Evolutionary conservation across 306 rosid genomes (phyloP).

Genomic region (Albizia julibrissin): DNA sequence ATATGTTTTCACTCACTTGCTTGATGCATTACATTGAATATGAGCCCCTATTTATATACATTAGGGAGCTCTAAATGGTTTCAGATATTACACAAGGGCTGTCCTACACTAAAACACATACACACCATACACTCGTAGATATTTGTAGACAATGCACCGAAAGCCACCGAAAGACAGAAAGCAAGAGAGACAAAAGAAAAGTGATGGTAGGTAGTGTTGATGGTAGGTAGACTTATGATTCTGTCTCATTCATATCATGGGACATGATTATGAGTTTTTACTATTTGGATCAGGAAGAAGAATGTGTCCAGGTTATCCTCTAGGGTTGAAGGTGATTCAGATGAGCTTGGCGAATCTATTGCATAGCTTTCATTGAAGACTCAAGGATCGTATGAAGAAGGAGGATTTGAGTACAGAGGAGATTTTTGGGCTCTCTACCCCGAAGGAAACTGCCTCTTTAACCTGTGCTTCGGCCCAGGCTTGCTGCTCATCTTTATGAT

Average conservation of each 20-base stretch:
- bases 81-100: too few species aligned
- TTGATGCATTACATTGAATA: too few species aligned
- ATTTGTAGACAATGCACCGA: too few species aligned
- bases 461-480: slow-evolving; percentile 46
- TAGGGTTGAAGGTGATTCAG: slow-evolving; percentile 57
- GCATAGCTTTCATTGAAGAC: slow-evolving; percentile 65
- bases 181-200: too few species aligned
- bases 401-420: slow-evolving; percentile 36
- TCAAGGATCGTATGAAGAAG: slow-evolving; percentile 44
- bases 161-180: too few species aligned
- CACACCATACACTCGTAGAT: too few species aligned
- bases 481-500: slow-evolving; percentile 32
- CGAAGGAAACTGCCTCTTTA: slow-evolving; percentile 40
- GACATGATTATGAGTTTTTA: slow-evolving; percentile 53
- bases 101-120: too few species aligned
- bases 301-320: slow-evolving; percentile 60
- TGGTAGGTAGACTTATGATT: too few species aligned
- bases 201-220: too few species aligned
- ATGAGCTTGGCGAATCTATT: slow-evolving; percentile 51
- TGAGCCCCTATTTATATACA: too few species aligned
- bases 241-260: slow-evolving; percentile 53
- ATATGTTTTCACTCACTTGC: too few species aligned
- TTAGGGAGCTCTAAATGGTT: too few species aligned
- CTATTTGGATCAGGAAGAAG: slow-evolving; percentile 62
- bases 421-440: not conserved